Evolutionary conservation across 1,284 basidiomycete species (phyloP).

Genomic region (Microbotryomycetes sp.): DNA sequence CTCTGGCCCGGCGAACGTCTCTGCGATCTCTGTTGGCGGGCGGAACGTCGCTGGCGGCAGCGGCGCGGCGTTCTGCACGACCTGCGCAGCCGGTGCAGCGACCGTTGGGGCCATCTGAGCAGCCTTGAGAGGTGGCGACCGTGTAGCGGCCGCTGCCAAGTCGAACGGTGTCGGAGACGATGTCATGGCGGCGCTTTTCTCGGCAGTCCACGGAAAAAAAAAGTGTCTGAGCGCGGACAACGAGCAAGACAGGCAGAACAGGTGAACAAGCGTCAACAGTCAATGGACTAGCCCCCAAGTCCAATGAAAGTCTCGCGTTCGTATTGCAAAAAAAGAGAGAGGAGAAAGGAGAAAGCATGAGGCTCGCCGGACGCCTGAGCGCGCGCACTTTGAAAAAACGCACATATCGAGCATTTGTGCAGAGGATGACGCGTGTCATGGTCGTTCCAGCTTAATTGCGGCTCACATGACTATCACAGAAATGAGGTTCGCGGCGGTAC

Average conservation of each 20-base stretch:
- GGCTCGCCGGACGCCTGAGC: neutral
- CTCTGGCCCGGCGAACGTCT: constrained; percentile 5
- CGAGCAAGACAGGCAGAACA: neutral
- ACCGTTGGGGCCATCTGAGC: neutral
- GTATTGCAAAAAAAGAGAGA: neutral
- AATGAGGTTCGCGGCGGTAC: too few relatives aligned
- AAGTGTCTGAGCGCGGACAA: too few relatives aligned
- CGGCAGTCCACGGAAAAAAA: neutral
- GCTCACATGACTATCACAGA: too few relatives aligned
- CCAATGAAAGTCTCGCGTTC: neutral
- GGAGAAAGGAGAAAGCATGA: neutral
- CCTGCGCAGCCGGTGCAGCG: neutral
- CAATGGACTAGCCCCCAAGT: neutral
- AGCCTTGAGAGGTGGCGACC: neutral
- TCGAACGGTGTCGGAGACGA: constrained; percentile 4
- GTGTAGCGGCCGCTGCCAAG: neutral
- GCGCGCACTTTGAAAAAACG: neutral
- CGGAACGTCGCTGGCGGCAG: neutral
- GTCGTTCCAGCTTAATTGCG: too few relatives aligned
- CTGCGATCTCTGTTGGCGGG: neutral
- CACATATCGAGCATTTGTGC: too few relatives aligned
- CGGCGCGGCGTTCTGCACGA: neutral
- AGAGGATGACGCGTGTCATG: too few relatives aligned
- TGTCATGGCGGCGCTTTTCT: neutral
- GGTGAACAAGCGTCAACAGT: neutral